Conservation (phyloP, 345 rosid species). For the Aquilaria malaccensis region DNA sequence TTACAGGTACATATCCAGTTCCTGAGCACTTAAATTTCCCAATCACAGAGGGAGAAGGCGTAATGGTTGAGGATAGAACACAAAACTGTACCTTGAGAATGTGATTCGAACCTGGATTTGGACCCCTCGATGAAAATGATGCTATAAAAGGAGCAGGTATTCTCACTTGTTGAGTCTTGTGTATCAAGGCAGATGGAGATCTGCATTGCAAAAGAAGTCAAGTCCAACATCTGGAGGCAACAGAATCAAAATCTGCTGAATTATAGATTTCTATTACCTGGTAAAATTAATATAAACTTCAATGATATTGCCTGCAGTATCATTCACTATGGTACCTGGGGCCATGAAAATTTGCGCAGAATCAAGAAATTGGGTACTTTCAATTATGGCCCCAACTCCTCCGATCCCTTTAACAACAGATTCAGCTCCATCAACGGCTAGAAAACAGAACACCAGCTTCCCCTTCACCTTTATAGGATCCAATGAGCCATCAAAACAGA, state of each 20-base stretch:
- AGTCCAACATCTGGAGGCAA: neutral
- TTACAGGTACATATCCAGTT: neutral
- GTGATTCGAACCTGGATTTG: conserved; percentile 61
- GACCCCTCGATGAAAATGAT: conserved; percentile 91
- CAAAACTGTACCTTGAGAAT: conserved; percentile 56
- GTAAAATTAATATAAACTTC: conserved; percentile 55
- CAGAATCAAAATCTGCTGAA: neutral
- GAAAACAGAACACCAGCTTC: conserved; percentile 51
- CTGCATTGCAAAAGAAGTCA: conserved; percentile 19
- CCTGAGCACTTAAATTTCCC: neutral
- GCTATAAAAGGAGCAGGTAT: conserved; percentile 69
- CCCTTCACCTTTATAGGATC: conserved; percentile 70
- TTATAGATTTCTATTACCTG: conserved; percentile 23
- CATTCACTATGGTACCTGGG: conserved; percentile 63
- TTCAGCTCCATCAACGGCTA: conserved; percentile 43
- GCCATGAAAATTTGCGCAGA: conserved; percentile 74
- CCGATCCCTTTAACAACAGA: conserved; percentile 56
- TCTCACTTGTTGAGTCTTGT: conserved; percentile 42
- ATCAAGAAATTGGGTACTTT: conserved; percentile 48
- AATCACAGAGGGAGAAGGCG: neutral
- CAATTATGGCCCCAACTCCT: conserved; percentile 55
- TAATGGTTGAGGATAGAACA: neutral
- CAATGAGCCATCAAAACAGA: conserved; percentile 45
- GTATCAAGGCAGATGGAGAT: conserved; percentile 62
- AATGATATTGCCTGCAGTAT: conserved; percentile 36